Conservation (phyloP, 352 stramenopile genomes). For the Globisporangium camurandrum region DNA sequence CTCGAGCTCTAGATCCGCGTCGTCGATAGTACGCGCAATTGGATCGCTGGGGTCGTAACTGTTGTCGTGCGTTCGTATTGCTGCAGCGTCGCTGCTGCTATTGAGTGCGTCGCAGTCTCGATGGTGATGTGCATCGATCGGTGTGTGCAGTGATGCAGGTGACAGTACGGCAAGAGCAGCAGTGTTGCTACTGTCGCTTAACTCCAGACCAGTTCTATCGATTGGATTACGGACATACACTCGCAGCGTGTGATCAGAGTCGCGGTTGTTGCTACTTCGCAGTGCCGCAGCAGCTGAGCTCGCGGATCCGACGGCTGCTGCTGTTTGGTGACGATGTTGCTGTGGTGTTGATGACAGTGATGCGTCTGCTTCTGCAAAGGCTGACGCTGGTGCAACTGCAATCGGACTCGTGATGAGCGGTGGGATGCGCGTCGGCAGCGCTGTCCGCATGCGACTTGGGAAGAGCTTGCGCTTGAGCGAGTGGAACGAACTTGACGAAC, state of each 20-base stretch:
- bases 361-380: not conserved
- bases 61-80: not conserved
- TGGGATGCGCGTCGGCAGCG: conserved; percentile 30
- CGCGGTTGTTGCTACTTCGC: not conserved
- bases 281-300: not conserved
- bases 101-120: not conserved
- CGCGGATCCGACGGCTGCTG: not conserved
- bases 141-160: not conserved
- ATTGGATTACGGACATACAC: no score
- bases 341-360: not conserved
- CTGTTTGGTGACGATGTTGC: not conserved
- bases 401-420: conserved; percentile 41
- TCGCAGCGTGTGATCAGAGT: no score
- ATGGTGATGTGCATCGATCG: not conserved
- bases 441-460: conserved; percentile 31
- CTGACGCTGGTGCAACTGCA: no score
- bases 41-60: conserved; percentile 6
- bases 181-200: no score
- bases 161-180: no score
- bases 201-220: no score
- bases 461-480: conserved; percentile 53
- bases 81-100: not conserved
- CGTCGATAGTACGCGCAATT: conserved; percentile 2
- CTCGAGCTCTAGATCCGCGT: conserved; percentile 32
- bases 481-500: conserved; percentile 25